Evolutionary conservation across 139 green algal genomes (phyloP).

Genomic region (Ettlia oleoabundans): DNA sequence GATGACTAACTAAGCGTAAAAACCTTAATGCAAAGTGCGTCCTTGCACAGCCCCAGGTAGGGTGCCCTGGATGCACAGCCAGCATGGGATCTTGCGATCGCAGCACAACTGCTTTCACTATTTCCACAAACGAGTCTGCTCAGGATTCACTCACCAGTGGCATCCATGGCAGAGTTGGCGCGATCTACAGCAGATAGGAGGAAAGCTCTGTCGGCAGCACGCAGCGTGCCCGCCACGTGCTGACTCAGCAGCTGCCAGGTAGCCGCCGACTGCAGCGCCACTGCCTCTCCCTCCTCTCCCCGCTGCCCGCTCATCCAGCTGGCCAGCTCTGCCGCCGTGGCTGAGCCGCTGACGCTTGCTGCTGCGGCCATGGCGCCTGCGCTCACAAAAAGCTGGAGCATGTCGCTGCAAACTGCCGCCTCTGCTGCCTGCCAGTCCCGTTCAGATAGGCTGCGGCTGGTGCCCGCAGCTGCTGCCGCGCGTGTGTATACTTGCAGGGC

Average conservation of each 20-base stretch:
- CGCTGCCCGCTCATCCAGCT: constrained; percentile 7
- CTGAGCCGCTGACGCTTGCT: background rate
- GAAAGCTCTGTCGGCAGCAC: constrained; percentile 19
- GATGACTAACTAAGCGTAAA: too few species aligned
- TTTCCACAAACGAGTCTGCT: too few species aligned
- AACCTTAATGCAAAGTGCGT: too few species aligned
- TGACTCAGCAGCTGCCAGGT: constrained; percentile 35
- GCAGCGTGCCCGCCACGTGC: constrained; percentile 14
- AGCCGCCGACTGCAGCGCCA: too few species aligned
- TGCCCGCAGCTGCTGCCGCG: background rate
- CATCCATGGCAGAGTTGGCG: constrained; percentile 22
- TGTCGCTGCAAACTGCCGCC: constrained; percentile 17
- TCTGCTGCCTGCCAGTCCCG: constrained; percentile 19
- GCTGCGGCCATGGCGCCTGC: constrained; percentile 9
- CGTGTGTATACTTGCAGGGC: constrained; percentile 33
- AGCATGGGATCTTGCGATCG: too few species aligned
- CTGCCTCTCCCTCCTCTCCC: background rate
- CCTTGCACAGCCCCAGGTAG: too few species aligned
- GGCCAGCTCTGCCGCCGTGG: background rate
- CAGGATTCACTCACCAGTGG: background rate
- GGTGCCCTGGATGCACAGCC: too few species aligned
- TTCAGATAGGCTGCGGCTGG: background rate
- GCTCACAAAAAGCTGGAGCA: constrained; percentile 37
- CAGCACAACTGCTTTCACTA: too few species aligned
- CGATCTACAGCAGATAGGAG: constrained; percentile 20